Conservation (phyloP, 192 early-diverging fungal genomes). For the Backusella circina region DNA sequence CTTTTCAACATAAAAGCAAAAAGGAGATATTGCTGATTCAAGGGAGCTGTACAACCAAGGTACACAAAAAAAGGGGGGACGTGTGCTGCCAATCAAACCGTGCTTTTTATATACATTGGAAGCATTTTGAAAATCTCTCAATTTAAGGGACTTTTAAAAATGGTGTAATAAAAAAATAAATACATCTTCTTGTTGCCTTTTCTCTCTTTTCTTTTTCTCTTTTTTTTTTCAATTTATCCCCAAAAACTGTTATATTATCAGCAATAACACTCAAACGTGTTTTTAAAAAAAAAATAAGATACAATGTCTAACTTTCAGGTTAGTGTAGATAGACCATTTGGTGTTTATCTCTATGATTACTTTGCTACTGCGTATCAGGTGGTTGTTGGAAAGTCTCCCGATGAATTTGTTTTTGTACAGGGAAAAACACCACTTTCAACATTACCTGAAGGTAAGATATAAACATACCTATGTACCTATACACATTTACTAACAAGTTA, state of each 20-base stretch:
- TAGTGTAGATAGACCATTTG: slow-evolving; percentile 49
- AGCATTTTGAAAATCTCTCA: background rate
- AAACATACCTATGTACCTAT: background rate
- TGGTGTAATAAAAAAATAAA: background rate
- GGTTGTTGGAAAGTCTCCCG: slow-evolving; percentile 38
- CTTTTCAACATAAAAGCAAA: no score
- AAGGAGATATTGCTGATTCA: no score
- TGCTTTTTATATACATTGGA: background rate
- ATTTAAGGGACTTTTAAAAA: background rate
- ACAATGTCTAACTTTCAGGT: slow-evolving; percentile 15
- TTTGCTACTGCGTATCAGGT: slow-evolving; percentile 39
- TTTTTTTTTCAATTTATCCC: background rate
- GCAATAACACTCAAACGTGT: no score
- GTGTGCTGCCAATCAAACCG: background rate
- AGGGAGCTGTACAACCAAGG: background rate
- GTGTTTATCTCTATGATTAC: slow-evolving; percentile 44
- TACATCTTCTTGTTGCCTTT: background rate
- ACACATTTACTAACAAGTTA: background rate
- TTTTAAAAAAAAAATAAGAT: no score
- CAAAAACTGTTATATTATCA: background rate
- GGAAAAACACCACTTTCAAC: slow-evolving; percentile 51
- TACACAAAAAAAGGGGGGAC: background rate
- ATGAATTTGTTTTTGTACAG: slow-evolving; percentile 42
- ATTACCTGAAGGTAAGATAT: slow-evolving; percentile 39
- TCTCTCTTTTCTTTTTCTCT: background rate